Percentiles rank a stretch among this genome's conserved stretches.
These are phyloP conservation scores for Voacanga thouarsii DNA, from an alignment of 257 asterid genomes.

Conservation along the genomic window DNA sequence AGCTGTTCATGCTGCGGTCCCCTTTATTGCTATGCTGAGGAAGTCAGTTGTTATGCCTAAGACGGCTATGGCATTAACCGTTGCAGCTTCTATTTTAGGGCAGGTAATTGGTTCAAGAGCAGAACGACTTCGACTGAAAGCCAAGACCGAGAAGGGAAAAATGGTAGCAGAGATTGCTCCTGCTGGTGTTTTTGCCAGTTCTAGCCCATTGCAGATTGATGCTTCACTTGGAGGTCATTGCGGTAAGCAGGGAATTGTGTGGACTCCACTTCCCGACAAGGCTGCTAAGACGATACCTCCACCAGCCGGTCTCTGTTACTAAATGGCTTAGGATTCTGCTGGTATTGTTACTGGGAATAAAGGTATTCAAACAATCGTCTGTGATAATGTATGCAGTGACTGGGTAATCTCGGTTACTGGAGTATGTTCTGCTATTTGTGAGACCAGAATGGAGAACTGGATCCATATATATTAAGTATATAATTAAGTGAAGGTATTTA, in stretches of 20 bases:
- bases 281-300: conserved; percentile 34
- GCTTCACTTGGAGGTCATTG: conserved; percentile 30
- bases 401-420: neutral
- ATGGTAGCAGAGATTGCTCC: conserved; percentile 28
- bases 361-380: neutral
- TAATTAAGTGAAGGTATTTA: neutral
- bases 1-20: conserved; percentile 90
- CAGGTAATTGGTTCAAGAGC: conserved; percentile 84
- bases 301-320: conserved; percentile 52
- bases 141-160: conserved; percentile 40
- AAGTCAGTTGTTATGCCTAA: conserved; percentile 82
- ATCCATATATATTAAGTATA: neutral
- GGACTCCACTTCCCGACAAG: conserved; percentile 38
- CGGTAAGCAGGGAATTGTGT: conserved; percentile 30
- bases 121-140: conserved; percentile 60
- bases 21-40: conserved; percentile 86
- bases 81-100: conserved; percentile 73
- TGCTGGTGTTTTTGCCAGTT: conserved; percentile 20
- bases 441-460: neutral
- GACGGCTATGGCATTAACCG: conserved; percentile 77
- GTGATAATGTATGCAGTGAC: neutral
- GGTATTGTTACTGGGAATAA: neutral
- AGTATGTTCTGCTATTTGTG: neutral
- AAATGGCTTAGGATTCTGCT: neutral
- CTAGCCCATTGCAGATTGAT: conserved; percentile 30